phyloP scores from a whole-genome alignment of 2,329 filamentous ascomycete genomes.

The Fusarium phyllophilum region DNA sequence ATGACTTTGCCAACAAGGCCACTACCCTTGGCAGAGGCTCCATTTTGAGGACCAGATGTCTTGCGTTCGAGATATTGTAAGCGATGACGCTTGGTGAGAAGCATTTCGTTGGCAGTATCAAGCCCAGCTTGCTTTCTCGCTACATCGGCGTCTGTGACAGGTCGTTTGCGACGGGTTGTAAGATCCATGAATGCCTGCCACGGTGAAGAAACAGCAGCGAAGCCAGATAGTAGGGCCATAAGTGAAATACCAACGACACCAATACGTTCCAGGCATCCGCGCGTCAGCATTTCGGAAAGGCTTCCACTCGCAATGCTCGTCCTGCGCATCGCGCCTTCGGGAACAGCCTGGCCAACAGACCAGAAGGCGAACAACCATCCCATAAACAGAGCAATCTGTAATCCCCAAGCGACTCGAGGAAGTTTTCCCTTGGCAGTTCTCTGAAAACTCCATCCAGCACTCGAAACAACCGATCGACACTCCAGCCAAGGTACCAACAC shows the following conservation, averaged over 20 bases:
- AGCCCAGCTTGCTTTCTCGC: conserved; percentile 81
- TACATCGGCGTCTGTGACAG: conserved; percentile 78
- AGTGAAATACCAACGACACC: conserved; percentile 86
- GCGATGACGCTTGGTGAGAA: conserved; percentile 77
- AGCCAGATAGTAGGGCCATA: conserved; percentile 89
- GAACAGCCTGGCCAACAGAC: conserved; percentile 74
- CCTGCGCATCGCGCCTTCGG: conserved; percentile 50
- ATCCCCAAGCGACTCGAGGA: conserved; percentile 70
- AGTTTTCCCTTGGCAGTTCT: conserved; percentile 65
- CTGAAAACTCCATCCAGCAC: conserved; percentile 70
- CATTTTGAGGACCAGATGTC: conserved; percentile 47
- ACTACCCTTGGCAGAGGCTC: conserved; percentile 36
- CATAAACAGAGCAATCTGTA: conserved; percentile 71
- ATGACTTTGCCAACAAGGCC: conserved; percentile 80
- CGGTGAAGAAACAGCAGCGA: conserved; percentile 86
- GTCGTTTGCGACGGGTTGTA: conserved; percentile 59
- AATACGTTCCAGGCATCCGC: conserved; percentile 73
- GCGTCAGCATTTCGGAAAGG: conserved; percentile 54
- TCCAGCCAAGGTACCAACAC: conserved; percentile 82
- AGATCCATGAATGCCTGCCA: conserved; percentile 84
- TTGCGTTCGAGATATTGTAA: conserved; percentile 77
- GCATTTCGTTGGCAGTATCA: conserved; percentile 82
- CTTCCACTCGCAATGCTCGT: conserved; percentile 41
- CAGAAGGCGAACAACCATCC: conserved; percentile 81
- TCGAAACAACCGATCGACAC: conserved; percentile 71